phyloP scores from a whole-genome alignment of 805 yeast genomes.

The Starmera caribaea region DNA sequence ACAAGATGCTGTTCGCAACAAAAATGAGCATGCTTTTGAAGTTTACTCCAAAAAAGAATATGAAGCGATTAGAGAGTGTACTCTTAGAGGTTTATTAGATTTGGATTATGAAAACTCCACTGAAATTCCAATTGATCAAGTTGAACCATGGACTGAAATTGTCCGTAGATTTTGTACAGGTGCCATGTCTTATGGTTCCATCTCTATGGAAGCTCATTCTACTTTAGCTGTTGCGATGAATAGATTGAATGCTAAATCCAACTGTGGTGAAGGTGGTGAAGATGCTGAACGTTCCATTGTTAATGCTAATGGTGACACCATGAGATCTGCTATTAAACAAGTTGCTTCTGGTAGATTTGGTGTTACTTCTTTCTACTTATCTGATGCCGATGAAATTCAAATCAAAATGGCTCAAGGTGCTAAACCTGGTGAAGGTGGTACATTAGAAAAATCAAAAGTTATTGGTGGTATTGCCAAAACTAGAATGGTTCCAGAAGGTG shows the following conservation, averaged over 20 bases:
- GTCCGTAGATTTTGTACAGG: constrained; percentile 98
- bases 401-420: constrained; percentile 99
- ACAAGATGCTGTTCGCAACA: constrained; percentile 97
- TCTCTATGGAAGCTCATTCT: constrained; percentile 97
- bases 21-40: constrained; percentile 87
- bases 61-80: constrained; percentile 88
- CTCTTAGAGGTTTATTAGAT: constrained; percentile 88
- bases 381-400: constrained; percentile 96
- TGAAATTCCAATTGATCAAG: constrained; percentile 91
- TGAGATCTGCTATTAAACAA: constrained; percentile 98
- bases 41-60: constrained; percentile 83
- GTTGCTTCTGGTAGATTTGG: constrained; percentile 98
- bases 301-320: constrained; percentile 84
- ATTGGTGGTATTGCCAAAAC: constrained; percentile 83
- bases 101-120: constrained; percentile 66
- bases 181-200: constrained; percentile 98
- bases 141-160: constrained; percentile 99
- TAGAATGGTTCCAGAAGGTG: constrained; percentile 91
- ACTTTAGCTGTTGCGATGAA: constrained; percentile 98
- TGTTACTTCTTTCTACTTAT: constrained; percentile 87
- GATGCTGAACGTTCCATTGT: constrained; percentile 83
- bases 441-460: constrained; percentile 42
- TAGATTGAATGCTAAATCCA: constrained; percentile 93
- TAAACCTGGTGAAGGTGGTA: constrained; percentile 99
- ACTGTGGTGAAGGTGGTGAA: constrained; percentile 99